phyloP scores from a whole-genome alignment of 1,284 basidiomycete species.

The Leccinum discolor region DNA sequence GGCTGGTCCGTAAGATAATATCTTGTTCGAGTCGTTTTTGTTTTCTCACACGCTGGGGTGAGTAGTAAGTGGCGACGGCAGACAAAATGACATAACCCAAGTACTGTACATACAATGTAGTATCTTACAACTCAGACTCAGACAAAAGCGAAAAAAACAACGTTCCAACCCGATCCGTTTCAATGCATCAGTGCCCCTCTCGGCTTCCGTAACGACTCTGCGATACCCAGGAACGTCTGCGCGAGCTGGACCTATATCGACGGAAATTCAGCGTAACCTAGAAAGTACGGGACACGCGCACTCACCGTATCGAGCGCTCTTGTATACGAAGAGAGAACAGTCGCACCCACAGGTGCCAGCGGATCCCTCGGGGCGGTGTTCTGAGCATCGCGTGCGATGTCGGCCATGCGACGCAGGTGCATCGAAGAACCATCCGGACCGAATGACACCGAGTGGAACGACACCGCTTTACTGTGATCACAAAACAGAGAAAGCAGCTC shows the following conservation, averaged over 20 bases:
- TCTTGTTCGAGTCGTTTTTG: no score
- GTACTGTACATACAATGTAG: no score
- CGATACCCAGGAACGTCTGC: constrained; percentile 63
- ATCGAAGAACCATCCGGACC: constrained; percentile 37
- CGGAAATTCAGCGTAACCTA: not conserved
- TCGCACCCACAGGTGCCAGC: constrained; percentile 36
- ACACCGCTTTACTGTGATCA: constrained; percentile 46
- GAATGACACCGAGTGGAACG: constrained; percentile 43
- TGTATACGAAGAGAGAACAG: constrained; percentile 50
- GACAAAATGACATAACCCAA: no score
- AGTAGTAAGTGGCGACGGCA: no score
- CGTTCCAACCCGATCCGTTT: constrained; percentile 1
- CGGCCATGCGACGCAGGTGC: constrained; percentile 51
- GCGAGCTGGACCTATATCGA: constrained; percentile 50
- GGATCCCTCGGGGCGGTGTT: constrained; percentile 47
- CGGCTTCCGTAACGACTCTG: constrained; percentile 58
- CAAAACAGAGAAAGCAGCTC: not conserved
- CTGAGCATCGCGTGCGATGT: constrained; percentile 53
- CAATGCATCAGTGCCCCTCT: constrained; percentile 47
- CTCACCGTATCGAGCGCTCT: constrained; percentile 57
- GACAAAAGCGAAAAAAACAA: not conserved
- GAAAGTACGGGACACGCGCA: not conserved
- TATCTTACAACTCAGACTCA: not conserved
- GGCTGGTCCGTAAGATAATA: no score
- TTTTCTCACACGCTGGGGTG: no score